Evolutionary conservation across 2,329 filamentous ascomycete species (phyloP).

Genomic region (Clarireedia hainanense): DNA sequence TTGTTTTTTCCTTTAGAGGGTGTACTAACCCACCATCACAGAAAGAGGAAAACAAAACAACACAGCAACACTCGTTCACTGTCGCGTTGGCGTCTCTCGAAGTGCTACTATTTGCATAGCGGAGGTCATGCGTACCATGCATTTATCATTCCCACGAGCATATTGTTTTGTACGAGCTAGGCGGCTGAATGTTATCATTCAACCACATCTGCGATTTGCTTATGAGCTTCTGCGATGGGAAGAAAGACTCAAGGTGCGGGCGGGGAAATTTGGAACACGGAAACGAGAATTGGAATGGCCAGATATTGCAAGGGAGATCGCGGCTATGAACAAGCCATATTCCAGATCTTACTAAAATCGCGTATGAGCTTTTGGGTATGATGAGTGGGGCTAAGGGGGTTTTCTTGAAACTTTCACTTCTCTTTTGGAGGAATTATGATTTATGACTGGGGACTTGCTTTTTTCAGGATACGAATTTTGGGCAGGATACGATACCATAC

Average conservation of each 20-base stretch:
- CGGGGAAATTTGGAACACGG: slow-evolving; percentile 35
- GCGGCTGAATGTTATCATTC: slow-evolving; percentile 93
- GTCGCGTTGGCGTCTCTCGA: slow-evolving; percentile 88
- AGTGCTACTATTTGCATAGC: slow-evolving; percentile 98
- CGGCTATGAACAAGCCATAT: slow-evolving; percentile 93
- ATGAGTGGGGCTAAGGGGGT: background rate
- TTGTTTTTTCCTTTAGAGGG: no score
- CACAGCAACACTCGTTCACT: slow-evolving; percentile 87
- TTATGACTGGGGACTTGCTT: no score
- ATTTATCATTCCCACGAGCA: slow-evolving; percentile 79
- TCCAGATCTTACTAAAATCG: slow-evolving; percentile 43
- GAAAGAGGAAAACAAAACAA: slow-evolving; percentile 70
- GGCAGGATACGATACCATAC: no score
- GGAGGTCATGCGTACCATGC: slow-evolving; percentile 83
- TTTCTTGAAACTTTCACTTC: background rate
- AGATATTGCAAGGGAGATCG: slow-evolving; percentile 81
- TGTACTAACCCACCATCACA: slow-evolving; percentile 32
- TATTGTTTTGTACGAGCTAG: slow-evolving; percentile 95
- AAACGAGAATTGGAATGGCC: slow-evolving; percentile 86
- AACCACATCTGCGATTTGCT: slow-evolving; percentile 88
- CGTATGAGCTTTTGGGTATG: background rate
- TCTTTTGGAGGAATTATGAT: no score
- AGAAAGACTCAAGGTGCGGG: slow-evolving; percentile 51
- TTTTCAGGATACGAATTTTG: no score
- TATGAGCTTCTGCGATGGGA: slow-evolving; percentile 98